Conservation (phyloP, 495 filamentous ascomycete species). For the Aspergillus haitiensis region DNA sequence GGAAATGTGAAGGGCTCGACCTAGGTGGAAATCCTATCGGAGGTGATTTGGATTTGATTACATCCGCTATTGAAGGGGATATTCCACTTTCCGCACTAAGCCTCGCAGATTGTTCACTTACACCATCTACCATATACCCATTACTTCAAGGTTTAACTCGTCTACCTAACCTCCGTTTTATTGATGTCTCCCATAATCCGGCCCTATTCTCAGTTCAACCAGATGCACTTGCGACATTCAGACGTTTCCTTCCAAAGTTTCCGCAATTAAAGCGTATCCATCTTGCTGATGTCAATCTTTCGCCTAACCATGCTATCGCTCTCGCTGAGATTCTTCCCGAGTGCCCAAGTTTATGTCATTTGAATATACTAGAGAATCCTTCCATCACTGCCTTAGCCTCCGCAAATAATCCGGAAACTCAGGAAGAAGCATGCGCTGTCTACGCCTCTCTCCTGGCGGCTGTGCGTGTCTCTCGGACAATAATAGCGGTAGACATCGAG, state of each 20-base stretch:
- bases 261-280: slow-evolving; percentile 81
- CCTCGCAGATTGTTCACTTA: slow-evolving; percentile 83
- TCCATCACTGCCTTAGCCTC: slow-evolving; percentile 66
- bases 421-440: slow-evolving; percentile 91
- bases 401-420: slow-evolving; percentile 64
- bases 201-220: slow-evolving; percentile 72
- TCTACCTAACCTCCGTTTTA: slow-evolving; percentile 77
- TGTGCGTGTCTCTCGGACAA: slow-evolving; percentile 74
- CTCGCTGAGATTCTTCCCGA: slow-evolving; percentile 89
- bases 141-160: slow-evolving; percentile 73
- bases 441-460: slow-evolving; percentile 91
- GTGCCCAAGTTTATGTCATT: slow-evolving; percentile 74
- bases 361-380: slow-evolving; percentile 85
- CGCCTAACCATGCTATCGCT: slow-evolving; percentile 82
- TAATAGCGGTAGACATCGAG: slow-evolving; percentile 91
- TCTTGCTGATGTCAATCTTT: slow-evolving; percentile 81
- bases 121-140: slow-evolving; percentile 65
- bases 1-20: slow-evolving; percentile 84
- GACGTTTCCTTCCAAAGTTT: slow-evolving; percentile 83
- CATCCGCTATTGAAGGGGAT: slow-evolving; percentile 59
- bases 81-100: slow-evolving; percentile 77
- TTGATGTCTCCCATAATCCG: slow-evolving; percentile 89
- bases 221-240: slow-evolving; percentile 71
- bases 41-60: slow-evolving; percentile 67
- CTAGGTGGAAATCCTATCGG: slow-evolving; percentile 86